Conservation (phyloP, 371 early-diverging fungal species). For the Mortierella sp. region DNA sequence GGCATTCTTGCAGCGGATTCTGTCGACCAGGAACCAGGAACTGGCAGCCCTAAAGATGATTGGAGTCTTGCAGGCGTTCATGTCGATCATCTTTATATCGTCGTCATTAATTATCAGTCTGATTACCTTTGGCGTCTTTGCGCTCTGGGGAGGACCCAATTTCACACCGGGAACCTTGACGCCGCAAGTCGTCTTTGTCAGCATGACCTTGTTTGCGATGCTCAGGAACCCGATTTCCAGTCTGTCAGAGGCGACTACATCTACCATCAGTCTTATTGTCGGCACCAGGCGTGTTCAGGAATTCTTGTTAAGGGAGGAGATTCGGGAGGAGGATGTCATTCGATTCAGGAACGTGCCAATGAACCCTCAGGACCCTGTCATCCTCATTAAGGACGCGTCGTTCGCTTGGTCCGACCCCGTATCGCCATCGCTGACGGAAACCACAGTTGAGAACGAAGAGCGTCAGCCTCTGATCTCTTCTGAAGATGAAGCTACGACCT, state of each 20-base stretch:
- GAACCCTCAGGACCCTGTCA: slow-evolving; percentile 22
- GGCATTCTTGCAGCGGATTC: slow-evolving; percentile 43
- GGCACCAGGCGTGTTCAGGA: slow-evolving; percentile 38
- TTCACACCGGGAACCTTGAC: slow-evolving; percentile 45
- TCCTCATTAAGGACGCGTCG: slow-evolving; percentile 57
- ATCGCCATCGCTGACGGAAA: neutral
- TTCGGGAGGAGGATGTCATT: slow-evolving; percentile 24
- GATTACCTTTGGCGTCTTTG: slow-evolving; percentile 40
- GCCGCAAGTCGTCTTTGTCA: slow-evolving; percentile 49
- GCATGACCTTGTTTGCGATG: slow-evolving; percentile 48
- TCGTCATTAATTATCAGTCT: slow-evolving; percentile 51
- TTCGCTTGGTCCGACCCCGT: slow-evolving; percentile 65
- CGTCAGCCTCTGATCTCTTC: neutral
- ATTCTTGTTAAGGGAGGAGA: slow-evolving; percentile 40
- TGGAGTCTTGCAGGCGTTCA: slow-evolving; percentile 37
- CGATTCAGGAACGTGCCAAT: slow-evolving; percentile 25
- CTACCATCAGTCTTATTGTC: slow-evolving; percentile 37
- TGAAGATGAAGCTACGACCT: neutral
- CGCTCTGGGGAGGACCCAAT: slow-evolving; percentile 42
- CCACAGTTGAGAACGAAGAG: neutral
- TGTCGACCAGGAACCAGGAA: slow-evolving; percentile 26
- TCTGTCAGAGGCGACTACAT: slow-evolving; percentile 36
- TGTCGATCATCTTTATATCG: slow-evolving; percentile 48
- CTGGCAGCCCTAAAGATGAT: slow-evolving; percentile 26
- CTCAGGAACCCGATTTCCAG: slow-evolving; percentile 28